Conservation (phyloP, 192 early-diverging fungal genomes). For the Mortierella alpina region DNA sequence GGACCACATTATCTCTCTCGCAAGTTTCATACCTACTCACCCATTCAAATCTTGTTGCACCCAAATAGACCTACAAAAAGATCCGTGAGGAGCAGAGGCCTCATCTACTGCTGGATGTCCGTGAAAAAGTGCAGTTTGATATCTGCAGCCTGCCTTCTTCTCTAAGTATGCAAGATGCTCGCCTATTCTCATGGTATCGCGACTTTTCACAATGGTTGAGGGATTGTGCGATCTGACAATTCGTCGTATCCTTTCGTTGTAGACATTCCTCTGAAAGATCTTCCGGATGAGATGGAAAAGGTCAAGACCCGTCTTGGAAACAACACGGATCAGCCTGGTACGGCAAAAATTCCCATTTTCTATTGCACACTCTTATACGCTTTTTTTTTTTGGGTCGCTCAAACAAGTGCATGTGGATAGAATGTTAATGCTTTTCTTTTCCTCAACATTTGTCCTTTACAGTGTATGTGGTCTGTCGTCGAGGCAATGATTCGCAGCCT, state of each 20-base stretch:
- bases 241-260: background rate
- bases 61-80: constrained; percentile 58
- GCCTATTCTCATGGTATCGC: background rate
- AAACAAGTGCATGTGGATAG: background rate
- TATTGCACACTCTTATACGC: background rate
- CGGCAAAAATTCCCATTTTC: background rate
- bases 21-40: background rate
- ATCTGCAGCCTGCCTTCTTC: constrained; percentile 83
- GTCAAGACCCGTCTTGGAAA: constrained; percentile 39
- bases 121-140: constrained; percentile 84
- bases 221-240: background rate
- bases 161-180: constrained; percentile 58
- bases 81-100: constrained; percentile 48
- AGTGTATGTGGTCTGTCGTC: constrained; percentile 89
- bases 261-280: constrained; percentile 70
- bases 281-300: constrained; percentile 56
- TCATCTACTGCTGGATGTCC: constrained; percentile 90
- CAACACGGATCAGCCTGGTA: constrained; percentile 12
- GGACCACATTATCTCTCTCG: background rate
- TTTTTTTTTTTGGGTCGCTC: background rate
- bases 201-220: background rate
- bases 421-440: background rate
- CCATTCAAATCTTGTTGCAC: background rate
- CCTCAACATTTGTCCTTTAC: background rate
- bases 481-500: constrained; percentile 91